Conservation (phyloP, 495 filamentous ascomycete species). For the Mytilinidion resinicola region DNA sequence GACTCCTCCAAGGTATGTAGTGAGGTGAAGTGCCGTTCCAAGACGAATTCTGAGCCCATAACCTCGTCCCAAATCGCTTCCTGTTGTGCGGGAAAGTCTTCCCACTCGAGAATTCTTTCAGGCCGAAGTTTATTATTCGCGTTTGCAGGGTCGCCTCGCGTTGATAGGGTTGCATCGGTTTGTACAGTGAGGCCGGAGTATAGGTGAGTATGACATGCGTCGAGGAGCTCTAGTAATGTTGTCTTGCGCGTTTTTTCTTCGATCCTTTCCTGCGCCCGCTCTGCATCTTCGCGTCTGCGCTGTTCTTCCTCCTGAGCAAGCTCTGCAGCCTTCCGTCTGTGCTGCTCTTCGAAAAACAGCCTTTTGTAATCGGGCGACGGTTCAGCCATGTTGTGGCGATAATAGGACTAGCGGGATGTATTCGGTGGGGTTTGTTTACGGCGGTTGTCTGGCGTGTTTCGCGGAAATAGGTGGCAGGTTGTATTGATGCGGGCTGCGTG, state of each 20-base stretch:
- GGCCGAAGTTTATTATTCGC: slow-evolving; percentile 24
- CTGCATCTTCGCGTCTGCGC: slow-evolving; percentile 11
- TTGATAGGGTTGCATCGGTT: slow-evolving; percentile 15
- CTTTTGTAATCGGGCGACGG: slow-evolving; percentile 8
- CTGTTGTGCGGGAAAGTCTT: slow-evolving; percentile 18
- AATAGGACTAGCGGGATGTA: background rate
- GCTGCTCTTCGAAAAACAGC: slow-evolving; percentile 5
- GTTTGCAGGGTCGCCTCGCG: slow-evolving; percentile 19
- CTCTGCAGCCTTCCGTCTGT: slow-evolving; percentile 6
- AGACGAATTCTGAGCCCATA: slow-evolving; percentile 14
- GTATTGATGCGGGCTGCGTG: no score
- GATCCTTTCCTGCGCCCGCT: slow-evolving; percentile 4
- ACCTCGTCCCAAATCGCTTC: slow-evolving; percentile 18
- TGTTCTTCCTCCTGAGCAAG: slow-evolving; percentile 2
- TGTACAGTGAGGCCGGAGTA: slow-evolving; percentile 19
- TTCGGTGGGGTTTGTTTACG: slow-evolving; percentile 1
- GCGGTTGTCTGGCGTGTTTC: no score
- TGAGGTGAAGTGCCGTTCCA: slow-evolving; percentile 21
- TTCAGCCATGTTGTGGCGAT: slow-evolving; percentile 5
- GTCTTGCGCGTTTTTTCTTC: slow-evolving; percentile 22
- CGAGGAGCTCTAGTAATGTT: slow-evolving; percentile 20
- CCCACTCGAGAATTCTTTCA: slow-evolving; percentile 10
- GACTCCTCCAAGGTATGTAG: slow-evolving; percentile 10
- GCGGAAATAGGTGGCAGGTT: no score
- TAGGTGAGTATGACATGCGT: slow-evolving; percentile 23